phyloP scores from a whole-genome alignment of 768 basidiomycete species.

The Mycena chlorophos region DNA sequence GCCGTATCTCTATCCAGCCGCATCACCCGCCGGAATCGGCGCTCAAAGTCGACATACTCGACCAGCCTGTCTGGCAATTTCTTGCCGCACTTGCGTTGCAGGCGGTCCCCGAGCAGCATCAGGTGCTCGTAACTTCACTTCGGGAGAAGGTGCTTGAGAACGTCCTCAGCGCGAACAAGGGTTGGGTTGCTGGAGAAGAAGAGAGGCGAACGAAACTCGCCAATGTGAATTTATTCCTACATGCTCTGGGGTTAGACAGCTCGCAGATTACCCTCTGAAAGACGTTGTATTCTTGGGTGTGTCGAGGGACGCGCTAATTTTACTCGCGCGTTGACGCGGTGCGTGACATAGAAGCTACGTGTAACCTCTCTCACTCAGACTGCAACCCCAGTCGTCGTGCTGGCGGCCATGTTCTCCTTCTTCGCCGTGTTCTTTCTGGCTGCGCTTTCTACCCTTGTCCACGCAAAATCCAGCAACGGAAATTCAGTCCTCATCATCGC shows the following conservation, averaged over 20 bases:
- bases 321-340: neutral
- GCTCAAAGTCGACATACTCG: constrained; percentile 61
- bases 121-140: constrained; percentile 77
- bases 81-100: constrained; percentile 86
- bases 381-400: constrained; percentile 12
- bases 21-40: constrained; percentile 31
- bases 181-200: constrained; percentile 71
- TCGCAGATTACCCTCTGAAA: constrained; percentile 36
- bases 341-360: neutral
- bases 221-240: constrained; percentile 91
- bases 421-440: constrained; percentile 37
- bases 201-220: constrained; percentile 76
- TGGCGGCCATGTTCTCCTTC: constrained; percentile 39
- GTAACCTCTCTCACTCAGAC: constrained; percentile 12
- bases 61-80: constrained; percentile 95
- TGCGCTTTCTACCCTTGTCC: constrained; percentile 28
- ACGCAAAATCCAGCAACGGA: constrained; percentile 78
- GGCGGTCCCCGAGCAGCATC: constrained; percentile 85
- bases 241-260: constrained; percentile 64
- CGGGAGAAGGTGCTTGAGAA: constrained; percentile 94
- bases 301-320: constrained; percentile 18
- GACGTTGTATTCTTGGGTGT: constrained; percentile 29
- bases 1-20: constrained; percentile 53
- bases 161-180: constrained; percentile 75
- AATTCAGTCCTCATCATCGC: constrained; percentile 83